Conservation (phyloP, 2,329 filamentous ascomycete genomes). For the Alternaria triticimaculans region DNA sequence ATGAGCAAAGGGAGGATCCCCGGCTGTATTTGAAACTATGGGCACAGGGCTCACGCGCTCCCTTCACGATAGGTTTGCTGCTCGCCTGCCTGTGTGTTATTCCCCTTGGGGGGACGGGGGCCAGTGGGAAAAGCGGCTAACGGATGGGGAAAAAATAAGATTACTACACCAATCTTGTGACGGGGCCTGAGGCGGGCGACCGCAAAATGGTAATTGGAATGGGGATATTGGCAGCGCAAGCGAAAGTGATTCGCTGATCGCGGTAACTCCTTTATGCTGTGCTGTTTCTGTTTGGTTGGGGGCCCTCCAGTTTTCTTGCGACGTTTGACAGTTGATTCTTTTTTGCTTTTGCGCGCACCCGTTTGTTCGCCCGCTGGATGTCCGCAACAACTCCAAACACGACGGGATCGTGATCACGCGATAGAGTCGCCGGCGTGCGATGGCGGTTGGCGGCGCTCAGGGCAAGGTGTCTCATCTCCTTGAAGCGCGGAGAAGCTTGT, state of each 20-base stretch:
- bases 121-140: constrained; percentile 24
- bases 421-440: constrained; percentile 3
- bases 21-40: constrained; percentile 36
- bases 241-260: constrained; percentile 15
- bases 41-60: not conserved
- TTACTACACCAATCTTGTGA: constrained; percentile 20
- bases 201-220: constrained; percentile 19
- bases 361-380: not conserved
- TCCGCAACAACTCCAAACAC: not conserved
- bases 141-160: constrained; percentile 14
- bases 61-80: constrained; percentile 20
- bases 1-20: constrained; percentile 20
- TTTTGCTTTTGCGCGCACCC: not conserved
- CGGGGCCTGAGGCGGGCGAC: constrained; percentile 4
- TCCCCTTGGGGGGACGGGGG: not conserved
- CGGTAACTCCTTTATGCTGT: constrained; percentile 4
- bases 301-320: not conserved
- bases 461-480: constrained; percentile 27
- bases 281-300: not conserved
- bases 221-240: constrained; percentile 16
- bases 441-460: constrained; percentile 11
- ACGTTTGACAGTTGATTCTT: not conserved
- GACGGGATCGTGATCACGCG: not conserved
- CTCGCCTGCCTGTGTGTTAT: constrained; percentile 11
- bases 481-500: constrained; percentile 24